Percentiles rank a stretch among this genome's conserved stretches.
Evolutionary conservation across 345 rosid genomes (phyloP).

Genomic region (Moricandia moricandioides): DNA sequence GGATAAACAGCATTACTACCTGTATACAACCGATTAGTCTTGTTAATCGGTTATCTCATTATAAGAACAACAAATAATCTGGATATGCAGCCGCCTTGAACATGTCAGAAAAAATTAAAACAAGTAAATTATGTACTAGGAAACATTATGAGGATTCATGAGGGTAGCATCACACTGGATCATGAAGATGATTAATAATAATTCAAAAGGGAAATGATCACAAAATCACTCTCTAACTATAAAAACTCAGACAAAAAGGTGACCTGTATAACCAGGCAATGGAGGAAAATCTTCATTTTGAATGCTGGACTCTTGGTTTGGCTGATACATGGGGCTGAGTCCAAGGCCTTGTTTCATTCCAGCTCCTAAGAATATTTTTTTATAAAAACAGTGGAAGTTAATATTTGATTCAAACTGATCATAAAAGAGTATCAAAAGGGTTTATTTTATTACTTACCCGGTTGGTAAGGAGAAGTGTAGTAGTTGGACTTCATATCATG

Average conservation of each 20-base stretch:
- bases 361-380: constrained; percentile 47
- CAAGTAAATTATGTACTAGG: neutral
- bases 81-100: constrained; percentile 1
- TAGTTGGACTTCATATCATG: constrained; percentile 70
- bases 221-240: constrained; percentile 10
- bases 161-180: neutral
- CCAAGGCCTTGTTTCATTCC: constrained; percentile 53
- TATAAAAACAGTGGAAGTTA: neutral
- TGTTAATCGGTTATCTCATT: neutral
- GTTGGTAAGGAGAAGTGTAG: constrained; percentile 76
- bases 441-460: constrained; percentile 46
- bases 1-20: constrained; percentile 86
- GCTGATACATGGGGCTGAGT: too few species aligned
- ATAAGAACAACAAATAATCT: constrained; percentile 7
- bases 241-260: neutral
- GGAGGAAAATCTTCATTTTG: constrained; percentile 58
- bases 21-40: constrained; percentile 43
- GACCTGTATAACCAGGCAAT: constrained; percentile 93
- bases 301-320: too few species aligned
- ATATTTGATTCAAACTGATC: neutral
- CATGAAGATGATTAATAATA: neutral
- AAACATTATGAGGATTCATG: neutral
- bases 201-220: neutral
- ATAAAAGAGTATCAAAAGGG: neutral
- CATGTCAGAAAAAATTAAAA: neutral